These are phyloP conservation scores for Sphagnurus paluster DNA, from an alignment of 1,284 basidiomycete species.

Conservation along the genomic window DNA sequence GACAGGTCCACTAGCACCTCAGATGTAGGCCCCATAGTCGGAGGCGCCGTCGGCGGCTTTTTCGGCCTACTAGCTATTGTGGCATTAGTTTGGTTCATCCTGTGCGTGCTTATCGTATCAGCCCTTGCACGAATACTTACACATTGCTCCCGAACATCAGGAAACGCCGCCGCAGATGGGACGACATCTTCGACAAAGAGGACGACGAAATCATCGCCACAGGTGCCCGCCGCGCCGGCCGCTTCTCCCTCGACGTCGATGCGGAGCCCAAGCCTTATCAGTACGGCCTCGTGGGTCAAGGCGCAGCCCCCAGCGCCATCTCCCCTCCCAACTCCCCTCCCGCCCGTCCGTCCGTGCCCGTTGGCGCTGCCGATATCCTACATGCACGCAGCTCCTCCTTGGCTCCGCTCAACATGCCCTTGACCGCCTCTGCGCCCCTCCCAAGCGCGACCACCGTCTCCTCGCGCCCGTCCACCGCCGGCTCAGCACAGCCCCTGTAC, in stretches of 20 bases:
- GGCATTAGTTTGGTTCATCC: constrained; percentile 46
- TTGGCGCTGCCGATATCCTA: constrained; percentile 14
- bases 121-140: constrained; percentile 12
- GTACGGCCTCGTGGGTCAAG: constrained; percentile 52
- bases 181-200: constrained; percentile 50
- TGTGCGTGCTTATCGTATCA: constrained; percentile 42
- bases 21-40: constrained; percentile 47
- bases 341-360: constrained; percentile 19
- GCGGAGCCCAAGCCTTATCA: constrained; percentile 46
- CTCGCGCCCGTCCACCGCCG: constrained; percentile 43
- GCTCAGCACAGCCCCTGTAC: constrained; percentile 26
- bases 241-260: constrained; percentile 31
- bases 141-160: constrained; percentile 25
- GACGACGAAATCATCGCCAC: constrained; percentile 23
- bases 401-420: constrained; percentile 25
- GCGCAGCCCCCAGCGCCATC: constrained; percentile 31
- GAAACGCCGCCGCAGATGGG: constrained; percentile 46
- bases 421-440: constrained; percentile 23
- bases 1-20: constrained; percentile 22
- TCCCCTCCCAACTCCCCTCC: constrained; percentile 36
- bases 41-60: constrained; percentile 54
- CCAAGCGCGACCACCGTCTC: constrained; percentile 27
- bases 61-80: constrained; percentile 44
- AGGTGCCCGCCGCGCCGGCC: constrained; percentile 21
- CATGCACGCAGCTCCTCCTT: constrained; percentile 22